A percentile compares a stretch with the other conserved stretches of the same genome.
Evolutionary conservation across 2,329 filamentous ascomycete genomes (phyloP).

Genomic region (Fusarium longipes): DNA sequence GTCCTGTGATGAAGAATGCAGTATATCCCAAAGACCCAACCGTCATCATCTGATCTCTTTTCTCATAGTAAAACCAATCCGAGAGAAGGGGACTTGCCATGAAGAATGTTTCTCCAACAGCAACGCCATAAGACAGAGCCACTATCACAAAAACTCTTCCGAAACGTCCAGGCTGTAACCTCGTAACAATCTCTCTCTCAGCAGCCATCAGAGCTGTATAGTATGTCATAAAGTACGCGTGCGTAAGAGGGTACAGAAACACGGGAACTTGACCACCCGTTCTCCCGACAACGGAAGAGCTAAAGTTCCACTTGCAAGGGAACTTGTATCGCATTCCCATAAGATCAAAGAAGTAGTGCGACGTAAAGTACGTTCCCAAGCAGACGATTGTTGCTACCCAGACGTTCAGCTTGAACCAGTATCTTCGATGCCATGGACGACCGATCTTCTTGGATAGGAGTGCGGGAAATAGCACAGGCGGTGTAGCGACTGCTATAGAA

Average conservation of each 20-base stretch:
- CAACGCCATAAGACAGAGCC: neutral
- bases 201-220: neutral
- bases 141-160: neutral
- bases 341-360: slow-evolving; percentile 19
- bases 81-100: slow-evolving; percentile 9
- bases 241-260: slow-evolving; percentile 13
- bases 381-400: neutral
- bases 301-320: slow-evolving; percentile 4
- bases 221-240: slow-evolving; percentile 19
- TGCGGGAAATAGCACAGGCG: slow-evolving; percentile 3
- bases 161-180: neutral
- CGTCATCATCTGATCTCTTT: slow-evolving; percentile 12
- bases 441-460: neutral
- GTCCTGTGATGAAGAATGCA: neutral
- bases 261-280: slow-evolving; percentile 2
- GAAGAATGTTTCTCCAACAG: slow-evolving; percentile 7
- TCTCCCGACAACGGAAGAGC: slow-evolving; percentile 1
- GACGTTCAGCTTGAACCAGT: slow-evolving; percentile 17
- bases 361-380: slow-evolving; percentile 1
- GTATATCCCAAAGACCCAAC: slow-evolving; percentile 9
- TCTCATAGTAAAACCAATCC: slow-evolving; percentile 1
- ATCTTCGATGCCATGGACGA: slow-evolving; percentile 10
- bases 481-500: slow-evolving; percentile 1
- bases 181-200: neutral
- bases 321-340: slow-evolving; percentile 18